Evolutionary conservation across 805 yeast species (phyloP).

Genomic region (Ascoidea rubescens): DNA sequence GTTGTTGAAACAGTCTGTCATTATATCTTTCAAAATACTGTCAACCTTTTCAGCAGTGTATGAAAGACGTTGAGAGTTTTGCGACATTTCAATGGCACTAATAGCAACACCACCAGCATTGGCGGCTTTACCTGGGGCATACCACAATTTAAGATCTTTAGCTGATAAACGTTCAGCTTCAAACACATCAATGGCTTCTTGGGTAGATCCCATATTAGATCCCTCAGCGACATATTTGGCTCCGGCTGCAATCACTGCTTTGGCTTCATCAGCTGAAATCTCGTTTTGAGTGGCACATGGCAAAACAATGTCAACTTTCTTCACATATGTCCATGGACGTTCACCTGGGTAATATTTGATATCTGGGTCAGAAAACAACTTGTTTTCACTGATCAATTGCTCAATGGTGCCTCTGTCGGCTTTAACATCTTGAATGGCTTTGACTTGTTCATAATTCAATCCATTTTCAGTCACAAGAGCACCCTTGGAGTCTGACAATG

Average conservation of each 20-base stretch:
- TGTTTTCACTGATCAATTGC: neutral
- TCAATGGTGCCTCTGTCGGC: conserved; percentile 18
- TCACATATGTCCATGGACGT: conserved; percentile 92
- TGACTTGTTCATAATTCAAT: conserved; percentile 71
- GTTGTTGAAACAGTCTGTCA: conserved; percentile 85
- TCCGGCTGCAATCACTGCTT: conserved; percentile 86
- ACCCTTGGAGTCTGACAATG: conserved; percentile 93
- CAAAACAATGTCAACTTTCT: conserved; percentile 86
- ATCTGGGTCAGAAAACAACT: conserved; percentile 24
- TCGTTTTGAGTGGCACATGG: conserved; percentile 99
- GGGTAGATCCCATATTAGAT: conserved; percentile 98
- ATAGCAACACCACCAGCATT: conserved; percentile 99
- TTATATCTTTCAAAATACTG: conserved; percentile 76
- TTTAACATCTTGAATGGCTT: conserved; percentile 64
- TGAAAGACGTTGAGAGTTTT: conserved; percentile 84
- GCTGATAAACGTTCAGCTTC: conserved; percentile 60
- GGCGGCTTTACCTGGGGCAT: conserved; percentile 99
- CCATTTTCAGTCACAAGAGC: conserved; percentile 66
- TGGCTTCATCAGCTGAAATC: conserved; percentile 93
- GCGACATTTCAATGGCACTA: conserved; percentile 98
- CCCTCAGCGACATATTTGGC: conserved; percentile 94
- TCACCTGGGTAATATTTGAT: conserved; percentile 83
- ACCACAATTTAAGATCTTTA: conserved; percentile 59
- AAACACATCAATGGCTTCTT: conserved; percentile 90
- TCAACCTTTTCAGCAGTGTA: conserved; percentile 95